These are phyloP conservation scores for Galerina sulciceps DNA, from an alignment of 768 basidiomycete species.

Conservation along the genomic window DNA sequence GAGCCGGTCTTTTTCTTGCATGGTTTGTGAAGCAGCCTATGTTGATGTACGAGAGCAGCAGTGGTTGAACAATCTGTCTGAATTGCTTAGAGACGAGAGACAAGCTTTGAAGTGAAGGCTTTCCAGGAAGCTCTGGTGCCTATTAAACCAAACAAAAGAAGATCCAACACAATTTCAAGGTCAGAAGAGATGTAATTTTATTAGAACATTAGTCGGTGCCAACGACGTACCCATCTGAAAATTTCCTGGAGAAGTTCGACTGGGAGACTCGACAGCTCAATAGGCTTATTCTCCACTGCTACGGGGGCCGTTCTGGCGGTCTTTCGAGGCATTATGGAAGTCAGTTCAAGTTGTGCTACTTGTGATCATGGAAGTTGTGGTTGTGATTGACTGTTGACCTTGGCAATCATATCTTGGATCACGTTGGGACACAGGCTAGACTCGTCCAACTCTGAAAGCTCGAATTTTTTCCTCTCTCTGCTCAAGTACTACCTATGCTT, in stretches of 20 bases:
- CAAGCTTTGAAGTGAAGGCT: not conserved
- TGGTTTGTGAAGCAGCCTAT: not conserved
- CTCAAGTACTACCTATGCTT: no score
- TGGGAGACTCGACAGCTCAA: not conserved
- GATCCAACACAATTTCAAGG: not conserved
- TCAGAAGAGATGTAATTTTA: no score
- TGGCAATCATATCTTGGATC: no score
- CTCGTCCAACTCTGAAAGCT: no score
- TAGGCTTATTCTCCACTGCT: no score
- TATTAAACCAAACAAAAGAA: not conserved
- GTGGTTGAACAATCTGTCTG: slow-evolving; percentile 1
- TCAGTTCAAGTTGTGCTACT: no score
- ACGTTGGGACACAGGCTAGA: no score
- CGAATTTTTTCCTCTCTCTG: no score
- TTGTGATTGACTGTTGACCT: no score
- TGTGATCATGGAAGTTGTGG: no score
- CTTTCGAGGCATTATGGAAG: no score
- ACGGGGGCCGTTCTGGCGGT: no score
- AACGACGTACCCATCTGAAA: slow-evolving; percentile 4
- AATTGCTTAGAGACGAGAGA: not conserved
- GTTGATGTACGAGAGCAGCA: not conserved
- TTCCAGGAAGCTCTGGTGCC: not conserved
- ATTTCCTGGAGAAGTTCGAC: slow-evolving; percentile 8
- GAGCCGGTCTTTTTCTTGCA: not conserved
- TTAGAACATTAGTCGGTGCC: not conserved